Percentiles rank a stretch among this genome's conserved stretches.
Evolutionary conservation across 2,329 filamentous ascomycete genomes (phyloP).

Genomic region (Sordariomycetes sp.): DNA sequence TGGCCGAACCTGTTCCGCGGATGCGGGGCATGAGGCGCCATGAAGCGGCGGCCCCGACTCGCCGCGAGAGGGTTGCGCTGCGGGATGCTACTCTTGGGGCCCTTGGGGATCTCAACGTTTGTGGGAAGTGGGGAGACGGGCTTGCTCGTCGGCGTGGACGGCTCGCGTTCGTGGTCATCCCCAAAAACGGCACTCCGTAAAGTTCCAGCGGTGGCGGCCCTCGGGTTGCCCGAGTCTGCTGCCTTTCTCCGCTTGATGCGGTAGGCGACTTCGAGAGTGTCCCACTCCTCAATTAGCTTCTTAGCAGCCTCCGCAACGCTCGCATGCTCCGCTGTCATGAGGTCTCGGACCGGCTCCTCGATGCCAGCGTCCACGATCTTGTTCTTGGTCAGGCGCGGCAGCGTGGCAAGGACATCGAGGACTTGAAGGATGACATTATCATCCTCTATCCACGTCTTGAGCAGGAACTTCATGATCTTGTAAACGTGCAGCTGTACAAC

Average conservation of each 20-base stretch:
- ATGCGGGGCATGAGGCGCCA: slow-evolving; percentile 16
- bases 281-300: slow-evolving; percentile 72
- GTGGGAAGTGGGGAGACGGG: slow-evolving; percentile 30
- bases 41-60: slow-evolving; percentile 38
- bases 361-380: slow-evolving; percentile 97
- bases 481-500: slow-evolving; percentile 97
- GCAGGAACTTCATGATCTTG: slow-evolving; percentile 79
- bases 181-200: slow-evolving; percentile 6
- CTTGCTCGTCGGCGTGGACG: slow-evolving; percentile 24
- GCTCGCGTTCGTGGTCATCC: slow-evolving; percentile 29
- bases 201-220: slow-evolving; percentile 10
- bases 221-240: slow-evolving; percentile 48
- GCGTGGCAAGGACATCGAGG: slow-evolving; percentile 76
- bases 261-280: slow-evolving; percentile 80
- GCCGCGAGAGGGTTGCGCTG: slow-evolving; percentile 30
- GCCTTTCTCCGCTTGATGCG: slow-evolving; percentile 85
- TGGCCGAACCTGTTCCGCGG: background rate
- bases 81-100: slow-evolving; percentile 47
- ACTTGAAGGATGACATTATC: slow-evolving; percentile 83
- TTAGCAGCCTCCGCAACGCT: slow-evolving; percentile 63
- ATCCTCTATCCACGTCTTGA: slow-evolving; percentile 81
- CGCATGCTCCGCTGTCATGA: slow-evolving; percentile 60
- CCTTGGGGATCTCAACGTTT: slow-evolving; percentile 43
- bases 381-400: slow-evolving; percentile 87
- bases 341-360: slow-evolving; percentile 63